Evolutionary conservation across 306 rosid genomes (phyloP).

Genomic region (Dalbergia oliveri): DNA sequence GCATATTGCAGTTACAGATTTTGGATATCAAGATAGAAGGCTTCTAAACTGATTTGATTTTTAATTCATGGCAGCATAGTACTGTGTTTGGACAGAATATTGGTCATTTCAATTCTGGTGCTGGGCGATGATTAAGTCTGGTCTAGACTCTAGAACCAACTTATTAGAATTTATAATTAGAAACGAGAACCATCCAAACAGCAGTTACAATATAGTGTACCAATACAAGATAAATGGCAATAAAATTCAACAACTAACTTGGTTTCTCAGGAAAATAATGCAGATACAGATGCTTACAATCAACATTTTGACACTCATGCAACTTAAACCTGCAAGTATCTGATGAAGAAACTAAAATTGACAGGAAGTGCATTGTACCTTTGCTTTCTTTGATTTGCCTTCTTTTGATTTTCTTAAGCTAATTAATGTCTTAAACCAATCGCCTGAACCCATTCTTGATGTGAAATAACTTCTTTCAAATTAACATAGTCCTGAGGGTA

Average conservation of each 20-base stretch:
- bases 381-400: slow-evolving; percentile 70
- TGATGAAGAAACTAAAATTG: slow-evolving; percentile 28
- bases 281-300: neutral
- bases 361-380: slow-evolving; percentile 60
- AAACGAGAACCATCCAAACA: neutral
- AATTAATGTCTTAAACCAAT: slow-evolving; percentile 83
- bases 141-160: slow-evolving; percentile 8
- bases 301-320: slow-evolving; percentile 14
- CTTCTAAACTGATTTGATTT: slow-evolving; percentile 1
- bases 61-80: slow-evolving; percentile 17
- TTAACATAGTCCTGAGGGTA: slow-evolving; percentile 59
- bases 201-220: neutral
- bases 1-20: slow-evolving; percentile 13
- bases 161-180: slow-evolving; percentile 1
- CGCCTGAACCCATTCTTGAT: slow-evolving; percentile 85
- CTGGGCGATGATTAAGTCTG: neutral
- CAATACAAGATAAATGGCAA: neutral
- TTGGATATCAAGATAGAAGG: slow-evolving; percentile 23
- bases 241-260: slow-evolving; percentile 4
- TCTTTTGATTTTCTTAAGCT: slow-evolving; percentile 67
- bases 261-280: slow-evolving; percentile 14
- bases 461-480: slow-evolving; percentile 44
- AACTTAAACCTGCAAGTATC: slow-evolving; percentile 7
- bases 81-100: slow-evolving; percentile 5
- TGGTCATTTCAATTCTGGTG: slow-evolving; percentile 12